Evolutionary conservation across 176 grass and related monocot species (phyloP), one percentile per base, ranked within the genome.

Genomic region (Pontederia paniculata): DNA sequence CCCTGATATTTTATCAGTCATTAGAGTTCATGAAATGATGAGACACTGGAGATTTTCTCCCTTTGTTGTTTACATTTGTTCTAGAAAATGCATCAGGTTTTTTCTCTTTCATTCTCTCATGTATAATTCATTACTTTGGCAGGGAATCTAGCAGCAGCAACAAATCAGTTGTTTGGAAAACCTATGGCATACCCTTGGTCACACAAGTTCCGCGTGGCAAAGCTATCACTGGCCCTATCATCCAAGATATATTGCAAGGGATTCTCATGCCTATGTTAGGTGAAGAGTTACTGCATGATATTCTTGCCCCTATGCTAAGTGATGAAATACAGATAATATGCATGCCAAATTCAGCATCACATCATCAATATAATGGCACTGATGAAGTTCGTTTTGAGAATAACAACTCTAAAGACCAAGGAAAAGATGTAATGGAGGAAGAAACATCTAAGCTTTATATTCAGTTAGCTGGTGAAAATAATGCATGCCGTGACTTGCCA

Each of bases 141-240:
- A 98, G 94, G 70, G 94, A 90, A 63, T 62, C 71, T 48, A 86
- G 77, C 66, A 88, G 63, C 52, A 80, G 53, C 54, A 84, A 44
- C 69, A 87, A 50, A 18, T 72, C 64, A 50, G 69, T 20, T 1
- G 25, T 60, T 23, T 98, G 94, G 94, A 84, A 79, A 70, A 63
- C 87, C 19, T 98, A 82, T 42, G 94, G 87, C 65, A 76, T 85
- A 66, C 94, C 94, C 73, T 80, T 98, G 45, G 58, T 98, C 73
- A 73, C 80, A 68, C 87, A 79, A 79, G 69, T 93, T 48, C 69
- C 77, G 63, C 71, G 80, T 13, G 88, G 88, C 60, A 76, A 71
- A 76, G 80, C 43, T 77, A 70, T 89, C 62, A 91, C 60, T 2
- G 78, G 80, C 56, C 67, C 65, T 62, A 75, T 75, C 66, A 91